A percentile compares a stretch with the other conserved stretches of the same genome.
These are phyloP conservation scores for Aspergillus sp. DNA, from an alignment of 2,329 filamentous ascomycete species.

Conservation along the genomic window DNA sequence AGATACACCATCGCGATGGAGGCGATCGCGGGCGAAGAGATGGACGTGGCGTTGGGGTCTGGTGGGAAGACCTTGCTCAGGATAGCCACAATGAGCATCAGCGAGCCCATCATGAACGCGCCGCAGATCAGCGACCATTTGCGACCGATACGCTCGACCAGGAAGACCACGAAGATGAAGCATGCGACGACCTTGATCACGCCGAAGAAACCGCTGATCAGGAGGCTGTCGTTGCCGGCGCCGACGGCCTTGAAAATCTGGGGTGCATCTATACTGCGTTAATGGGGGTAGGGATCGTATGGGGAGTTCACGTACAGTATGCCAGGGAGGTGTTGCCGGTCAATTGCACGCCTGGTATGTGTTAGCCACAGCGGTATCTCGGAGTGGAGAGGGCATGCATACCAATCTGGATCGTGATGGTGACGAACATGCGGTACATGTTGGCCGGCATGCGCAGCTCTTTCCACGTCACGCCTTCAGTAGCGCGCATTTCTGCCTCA, in stretches of 20 bases:
- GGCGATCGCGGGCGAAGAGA: conserved; percentile 37
- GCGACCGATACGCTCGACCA: conserved; percentile 51
- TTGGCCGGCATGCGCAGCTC: conserved; percentile 48
- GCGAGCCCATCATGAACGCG: conserved; percentile 48
- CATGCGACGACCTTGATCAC: conserved; percentile 51
- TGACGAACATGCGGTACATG: conserved; percentile 46
- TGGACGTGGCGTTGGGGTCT: conserved; percentile 27
- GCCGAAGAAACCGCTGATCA: conserved; percentile 52
- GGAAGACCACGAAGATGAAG: conserved; percentile 47
- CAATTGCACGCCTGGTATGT: conserved; percentile 34
- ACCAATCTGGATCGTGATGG: conserved; percentile 48
- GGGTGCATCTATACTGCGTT: conserved; percentile 34
- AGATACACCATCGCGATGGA: conserved; percentile 50
- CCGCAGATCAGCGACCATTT: conserved; percentile 48
- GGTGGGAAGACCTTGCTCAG: conserved; percentile 46
- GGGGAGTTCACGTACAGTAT: conserved; percentile 27
- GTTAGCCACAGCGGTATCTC: neutral
- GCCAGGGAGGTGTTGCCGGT: conserved; percentile 52
- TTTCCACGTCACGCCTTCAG: conserved; percentile 47
- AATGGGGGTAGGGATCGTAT: neutral
- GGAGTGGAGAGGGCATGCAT: neutral
- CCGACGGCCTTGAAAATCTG: conserved; percentile 53
- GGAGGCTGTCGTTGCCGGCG: conserved; percentile 42
- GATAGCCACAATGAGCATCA: conserved; percentile 51
- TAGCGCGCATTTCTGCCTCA: conserved; percentile 28